Conservation (phyloP, 768 basidiomycete genomes). For the Gloeopeniophorella convolvens region DNA sequence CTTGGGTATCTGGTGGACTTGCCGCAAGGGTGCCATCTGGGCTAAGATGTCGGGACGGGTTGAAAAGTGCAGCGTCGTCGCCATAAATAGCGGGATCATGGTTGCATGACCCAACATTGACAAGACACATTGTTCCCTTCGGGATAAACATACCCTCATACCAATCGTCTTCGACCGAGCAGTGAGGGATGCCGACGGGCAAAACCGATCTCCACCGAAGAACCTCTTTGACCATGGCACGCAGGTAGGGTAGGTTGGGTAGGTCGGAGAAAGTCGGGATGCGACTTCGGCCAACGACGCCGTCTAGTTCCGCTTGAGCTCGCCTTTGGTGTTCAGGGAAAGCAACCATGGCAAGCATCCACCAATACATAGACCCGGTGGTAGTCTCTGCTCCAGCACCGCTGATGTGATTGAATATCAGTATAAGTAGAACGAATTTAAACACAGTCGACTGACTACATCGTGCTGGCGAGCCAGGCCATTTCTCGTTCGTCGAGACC, state of each 20-base stretch:
- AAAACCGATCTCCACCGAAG: slow-evolving; percentile 19
- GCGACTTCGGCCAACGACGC: slow-evolving; percentile 19
- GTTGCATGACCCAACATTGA: slow-evolving; percentile 27
- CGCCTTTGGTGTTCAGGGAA: slow-evolving; percentile 20
- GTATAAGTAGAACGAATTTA: neutral
- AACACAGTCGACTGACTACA: slow-evolving; percentile 19
- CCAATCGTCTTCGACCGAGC: slow-evolving; percentile 25
- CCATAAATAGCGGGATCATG: slow-evolving; percentile 26
- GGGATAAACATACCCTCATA: slow-evolving; percentile 31
- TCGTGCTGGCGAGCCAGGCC: slow-evolving; percentile 23
- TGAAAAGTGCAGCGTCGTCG: slow-evolving; percentile 22
- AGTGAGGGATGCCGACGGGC: slow-evolving; percentile 19
- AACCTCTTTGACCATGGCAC: slow-evolving; percentile 22
- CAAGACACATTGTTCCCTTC: slow-evolving; percentile 30
- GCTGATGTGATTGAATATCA: neutral
- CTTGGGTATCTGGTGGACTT: slow-evolving; percentile 25
- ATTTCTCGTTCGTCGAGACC: slow-evolving; percentile 15
- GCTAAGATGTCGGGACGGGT: slow-evolving; percentile 26
- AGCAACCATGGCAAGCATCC: slow-evolving; percentile 22
- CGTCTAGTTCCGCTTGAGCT: slow-evolving; percentile 23
- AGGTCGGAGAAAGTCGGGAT: slow-evolving; percentile 21
- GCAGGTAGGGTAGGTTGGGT: slow-evolving; percentile 20
- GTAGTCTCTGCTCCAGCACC: slow-evolving; percentile 20
- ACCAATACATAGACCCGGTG: slow-evolving; percentile 16
- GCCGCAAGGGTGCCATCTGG: slow-evolving; percentile 22